Evolutionary conservation across 2,329 filamentous ascomycete species (phyloP).

Genomic region (Nothopassalora personata): DNA sequence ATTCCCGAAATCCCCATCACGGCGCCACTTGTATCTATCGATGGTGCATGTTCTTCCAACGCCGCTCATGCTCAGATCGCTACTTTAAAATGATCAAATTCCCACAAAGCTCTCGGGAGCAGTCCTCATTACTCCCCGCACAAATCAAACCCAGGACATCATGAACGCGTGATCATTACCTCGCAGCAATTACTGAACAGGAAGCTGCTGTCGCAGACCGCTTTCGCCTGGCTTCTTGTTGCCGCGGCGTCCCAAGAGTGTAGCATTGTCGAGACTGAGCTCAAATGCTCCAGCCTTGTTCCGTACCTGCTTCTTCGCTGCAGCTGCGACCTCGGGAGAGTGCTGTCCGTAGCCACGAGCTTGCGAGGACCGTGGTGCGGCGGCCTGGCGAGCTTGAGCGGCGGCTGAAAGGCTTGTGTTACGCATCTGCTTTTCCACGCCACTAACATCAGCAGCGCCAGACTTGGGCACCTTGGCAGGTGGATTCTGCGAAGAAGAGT

Average conservation of each 20-base stretch:
- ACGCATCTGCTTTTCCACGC: slow-evolving; percentile 81
- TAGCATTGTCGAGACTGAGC: slow-evolving; percentile 84
- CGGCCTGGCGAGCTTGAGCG: slow-evolving; percentile 54
- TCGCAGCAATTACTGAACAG: slow-evolving; percentile 15
- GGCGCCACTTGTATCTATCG: background rate
- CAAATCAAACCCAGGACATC: background rate
- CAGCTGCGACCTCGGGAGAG: slow-evolving; percentile 74
- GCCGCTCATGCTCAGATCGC: background rate
- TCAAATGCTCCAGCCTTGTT: slow-evolving; percentile 78
- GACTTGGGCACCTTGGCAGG: slow-evolving; percentile 63
- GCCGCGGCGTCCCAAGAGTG: slow-evolving; percentile 68
- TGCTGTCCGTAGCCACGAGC: slow-evolving; percentile 80
- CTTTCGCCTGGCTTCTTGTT: slow-evolving; percentile 46
- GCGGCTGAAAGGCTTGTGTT: slow-evolving; percentile 70
- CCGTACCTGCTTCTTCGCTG: slow-evolving; percentile 73
- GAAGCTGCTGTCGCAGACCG: slow-evolving; percentile 40
- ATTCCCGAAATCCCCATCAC: background rate
- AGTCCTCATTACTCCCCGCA: background rate
- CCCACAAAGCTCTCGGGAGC: background rate
- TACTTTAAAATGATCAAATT: background rate
- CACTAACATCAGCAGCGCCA: slow-evolving; percentile 57
- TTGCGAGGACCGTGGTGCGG: slow-evolving; percentile 48
- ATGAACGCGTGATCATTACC: background rate
- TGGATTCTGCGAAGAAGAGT: slow-evolving; percentile 44
- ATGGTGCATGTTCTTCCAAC: background rate